A percentile compares a stretch with the other conserved stretches of the same genome.
phyloP scores from a whole-genome alignment of 371 early-diverging fungal genomes.

The Mortierella sp. region DNA sequence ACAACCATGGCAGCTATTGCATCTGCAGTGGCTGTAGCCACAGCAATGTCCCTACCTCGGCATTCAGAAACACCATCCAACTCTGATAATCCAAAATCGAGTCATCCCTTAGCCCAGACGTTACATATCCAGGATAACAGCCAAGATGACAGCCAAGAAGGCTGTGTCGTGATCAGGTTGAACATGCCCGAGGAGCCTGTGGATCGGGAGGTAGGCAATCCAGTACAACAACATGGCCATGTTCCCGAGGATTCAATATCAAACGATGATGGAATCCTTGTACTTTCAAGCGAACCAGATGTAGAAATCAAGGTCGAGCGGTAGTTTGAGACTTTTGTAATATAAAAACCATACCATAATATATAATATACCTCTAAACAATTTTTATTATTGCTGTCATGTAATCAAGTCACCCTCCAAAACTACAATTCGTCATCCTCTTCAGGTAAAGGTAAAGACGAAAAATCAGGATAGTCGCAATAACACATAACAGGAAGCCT shows the following conservation, averaged over 20 bases:
- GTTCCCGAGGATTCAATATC: background rate
- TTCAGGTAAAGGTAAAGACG: too few relatives aligned
- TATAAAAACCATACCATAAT: background rate
- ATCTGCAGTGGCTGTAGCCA: slow-evolving; percentile 29
- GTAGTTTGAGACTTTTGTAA: background rate
- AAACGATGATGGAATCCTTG: background rate
- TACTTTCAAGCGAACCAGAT: background rate
- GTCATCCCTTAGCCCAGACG: slow-evolving; percentile 23
- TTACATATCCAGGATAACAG: slow-evolving; percentile 14
- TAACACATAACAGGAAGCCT: too few relatives aligned
- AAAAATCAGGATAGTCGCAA: too few relatives aligned
- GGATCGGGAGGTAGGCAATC: background rate
- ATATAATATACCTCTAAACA: background rate
- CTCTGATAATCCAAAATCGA: slow-evolving; percentile 6
- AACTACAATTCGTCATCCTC: too few relatives aligned
- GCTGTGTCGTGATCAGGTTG: background rate
- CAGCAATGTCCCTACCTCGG: slow-evolving; percentile 30
- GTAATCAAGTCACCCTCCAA: too few relatives aligned
- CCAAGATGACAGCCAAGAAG: slow-evolving; percentile 1
- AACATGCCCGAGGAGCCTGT: background rate
- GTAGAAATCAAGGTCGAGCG: background rate
- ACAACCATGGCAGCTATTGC: slow-evolving; percentile 31
- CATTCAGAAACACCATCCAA: background rate
- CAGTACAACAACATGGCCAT: background rate
- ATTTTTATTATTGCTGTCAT: too few relatives aligned